These are phyloP conservation scores for Psilocybe tampanensis DNA, from an alignment of 768 basidiomycete species.

Conservation along the genomic window DNA sequence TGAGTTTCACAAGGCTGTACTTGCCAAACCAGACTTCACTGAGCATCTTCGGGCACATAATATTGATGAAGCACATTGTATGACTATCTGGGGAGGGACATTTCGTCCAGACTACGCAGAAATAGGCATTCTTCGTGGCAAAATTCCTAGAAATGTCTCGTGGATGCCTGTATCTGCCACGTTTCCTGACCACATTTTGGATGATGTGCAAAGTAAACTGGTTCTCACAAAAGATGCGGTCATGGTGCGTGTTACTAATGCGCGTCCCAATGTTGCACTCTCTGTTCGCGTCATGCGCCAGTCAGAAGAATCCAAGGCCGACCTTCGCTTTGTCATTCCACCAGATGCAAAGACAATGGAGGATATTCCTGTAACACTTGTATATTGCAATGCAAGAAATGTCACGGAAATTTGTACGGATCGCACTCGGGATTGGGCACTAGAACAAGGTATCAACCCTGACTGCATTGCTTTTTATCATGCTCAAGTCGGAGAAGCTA, in stretches of 20 bases:
- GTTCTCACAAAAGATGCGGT: conserved; percentile 6
- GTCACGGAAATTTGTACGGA: conserved; percentile 17
- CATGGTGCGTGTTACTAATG: conserved; percentile 18
- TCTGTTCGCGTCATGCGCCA: conserved; percentile 22
- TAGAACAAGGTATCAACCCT: conserved; percentile 12
- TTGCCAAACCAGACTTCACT: conserved; percentile 11
- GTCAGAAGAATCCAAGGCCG: conserved; percentile 20
- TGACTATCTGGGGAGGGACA: conserved; percentile 24
- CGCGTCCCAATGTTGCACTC: conserved; percentile 28
- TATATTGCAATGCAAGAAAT: conserved; percentile 22
- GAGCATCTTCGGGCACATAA: conserved; percentile 10
- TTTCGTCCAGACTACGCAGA: conserved; percentile 23
- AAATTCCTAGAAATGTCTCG: conserved; percentile 15
- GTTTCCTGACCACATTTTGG: conserved; percentile 18
- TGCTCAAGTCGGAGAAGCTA: conserved; percentile 19
- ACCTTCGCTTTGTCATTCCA: conserved; percentile 26
- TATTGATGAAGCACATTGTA: conserved; percentile 28
- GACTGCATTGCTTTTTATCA: conserved; percentile 25
- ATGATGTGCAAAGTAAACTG: conserved; percentile 20
- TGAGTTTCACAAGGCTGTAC: conserved; percentile 11
- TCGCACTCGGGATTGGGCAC: conserved; percentile 15
- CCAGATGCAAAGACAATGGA: conserved; percentile 1
- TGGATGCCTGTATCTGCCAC: conserved; percentile 23
- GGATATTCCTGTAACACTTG: conserved; percentile 21
- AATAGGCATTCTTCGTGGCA: conserved; percentile 21